Base-by-base conservation (phyloP, 78 protist species). In the Protostelium mycophagum region DNA sequence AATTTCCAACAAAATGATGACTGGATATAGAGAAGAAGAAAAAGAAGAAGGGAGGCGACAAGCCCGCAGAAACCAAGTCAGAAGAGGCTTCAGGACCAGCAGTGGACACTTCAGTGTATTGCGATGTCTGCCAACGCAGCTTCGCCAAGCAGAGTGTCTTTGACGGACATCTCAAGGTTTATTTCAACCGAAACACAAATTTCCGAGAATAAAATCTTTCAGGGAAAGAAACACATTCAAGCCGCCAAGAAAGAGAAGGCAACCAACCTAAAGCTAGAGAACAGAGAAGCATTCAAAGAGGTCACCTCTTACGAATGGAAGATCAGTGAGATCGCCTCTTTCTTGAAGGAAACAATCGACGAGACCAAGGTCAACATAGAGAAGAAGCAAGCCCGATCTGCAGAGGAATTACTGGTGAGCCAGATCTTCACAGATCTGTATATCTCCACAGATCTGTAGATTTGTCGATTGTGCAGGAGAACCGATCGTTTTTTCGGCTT, bases 121-220 rank as follows among this genome's bases (percentile, higher is more conserved):
- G 94, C 86, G 86, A 91, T 36, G 92, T 93, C 36, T 93, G 95
- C 39, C 85, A 85, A 28, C 90, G 90, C 35, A 38, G 83, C 86
- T 96, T 92, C 37, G 84, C 96, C 37, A 94, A 95, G 34, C 91
- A 92, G 39, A 93, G 85, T 31, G 96, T 94, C 37, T 96, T 88
- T 51, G 90, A 92, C 63, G 91, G 89, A 39, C 97, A 94, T 88
- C 36, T 94, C 38, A 89, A 84, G 88, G 96, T 96, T 28, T 87
- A 96, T 31, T 91, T 88, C 36, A n/a, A n/a, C n/a, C n/a, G n/a
- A n/a, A n/a, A n/a, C n/a, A n/a, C n/a, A 10, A 63, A 37, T 10
- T 38, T 63, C 35, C 34, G 51, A 35, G 87, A 51, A 28, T 84
- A 36, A 85, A 38, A 83, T 1, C 1, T 37, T 0, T 39, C 34